Conservation (phyloP, 2,329 filamentous ascomycete species). For the Talaromyces rugulosus region DNA sequence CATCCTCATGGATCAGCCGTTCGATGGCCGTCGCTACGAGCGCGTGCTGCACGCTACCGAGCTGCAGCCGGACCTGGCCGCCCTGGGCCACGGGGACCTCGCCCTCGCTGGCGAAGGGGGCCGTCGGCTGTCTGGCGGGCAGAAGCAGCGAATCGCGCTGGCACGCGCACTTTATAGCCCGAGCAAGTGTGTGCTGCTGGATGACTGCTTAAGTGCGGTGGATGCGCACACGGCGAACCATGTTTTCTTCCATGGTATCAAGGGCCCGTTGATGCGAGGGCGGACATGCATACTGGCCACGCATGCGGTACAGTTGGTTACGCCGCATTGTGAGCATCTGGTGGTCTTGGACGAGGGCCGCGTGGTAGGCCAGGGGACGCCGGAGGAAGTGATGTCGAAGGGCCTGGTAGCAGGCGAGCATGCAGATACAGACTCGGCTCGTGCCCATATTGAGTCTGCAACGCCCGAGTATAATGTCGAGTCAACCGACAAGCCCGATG, state of each 20-base stretch:
- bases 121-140: slow-evolving; percentile 74
- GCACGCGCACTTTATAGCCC: slow-evolving; percentile 63
- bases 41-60: neutral
- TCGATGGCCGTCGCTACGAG: neutral
- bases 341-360: neutral
- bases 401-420: neutral
- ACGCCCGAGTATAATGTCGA: neutral
- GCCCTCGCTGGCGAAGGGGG: neutral
- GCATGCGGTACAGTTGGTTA: neutral
- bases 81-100: neutral
- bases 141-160: slow-evolving; percentile 95
- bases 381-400: neutral
- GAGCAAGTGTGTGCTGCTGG: neutral
- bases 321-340: neutral
- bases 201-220: slow-evolving; percentile 7
- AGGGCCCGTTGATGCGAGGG: slow-evolving; percentile 1
- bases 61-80: neutral
- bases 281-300: slow-evolving; percentile 4
- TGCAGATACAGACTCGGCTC: neutral
- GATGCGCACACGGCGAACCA: slow-evolving; percentile 4
- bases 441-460: neutral
- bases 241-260: slow-evolving; percentile 1
- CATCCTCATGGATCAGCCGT: neutral
- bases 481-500: neutral
- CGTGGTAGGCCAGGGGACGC: neutral